Base-by-base conservation (phyloP, 2,329 filamentous ascomycete species). In the Coleophoma eucalyptorum region DNA sequence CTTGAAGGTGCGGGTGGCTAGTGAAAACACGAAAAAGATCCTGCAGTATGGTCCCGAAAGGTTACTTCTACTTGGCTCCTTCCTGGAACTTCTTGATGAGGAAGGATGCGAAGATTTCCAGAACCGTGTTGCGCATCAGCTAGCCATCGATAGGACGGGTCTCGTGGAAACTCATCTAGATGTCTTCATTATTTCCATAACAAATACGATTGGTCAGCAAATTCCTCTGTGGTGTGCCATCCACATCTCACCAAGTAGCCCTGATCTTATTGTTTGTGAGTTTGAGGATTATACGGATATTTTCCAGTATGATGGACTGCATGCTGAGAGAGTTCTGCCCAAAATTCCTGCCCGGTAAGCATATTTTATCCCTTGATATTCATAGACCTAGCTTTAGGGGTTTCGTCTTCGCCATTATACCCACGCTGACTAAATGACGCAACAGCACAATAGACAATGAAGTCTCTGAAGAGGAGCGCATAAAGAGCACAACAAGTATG, bases 241-340 rank as follows among this genome's bases (percentile, higher is more conserved):
- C 3, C 45, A 37, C 20, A 34, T 21, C 44, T 37, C 50, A 38
- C 35, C 26, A 21, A 48, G 46, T 7, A 52, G 52, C 5, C 16
- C 31, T 11, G 46, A 55, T 40, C 43, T 59, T 10, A 47, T 61
- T 26, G 54, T 61, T 26, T 59, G 55, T 53, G 58, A 61, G 41
- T 58, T 59, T 35, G 55, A 61, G 35, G 38, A 49, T 21, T 49
- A 53, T 40, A 43, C 49, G n/a, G 57, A 59, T 37, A 38, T 55
- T 4, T 57, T 51, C 50, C 53, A 52, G 26, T 52, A 38, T 26
- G 21, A 20, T n/a, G 42, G 8, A 37, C 46, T 50, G 20, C 55
- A 40, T 21, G 46, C 45, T 2, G 44, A 48, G 12, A 50, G 48
- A 41, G 50, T 50, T 32, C 48, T 54, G 5, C 55, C 55, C 12